These are phyloP conservation scores for Flammula alnicola DNA, from an alignment of 1,284 basidiomycete species.

Conservation along the genomic window DNA sequence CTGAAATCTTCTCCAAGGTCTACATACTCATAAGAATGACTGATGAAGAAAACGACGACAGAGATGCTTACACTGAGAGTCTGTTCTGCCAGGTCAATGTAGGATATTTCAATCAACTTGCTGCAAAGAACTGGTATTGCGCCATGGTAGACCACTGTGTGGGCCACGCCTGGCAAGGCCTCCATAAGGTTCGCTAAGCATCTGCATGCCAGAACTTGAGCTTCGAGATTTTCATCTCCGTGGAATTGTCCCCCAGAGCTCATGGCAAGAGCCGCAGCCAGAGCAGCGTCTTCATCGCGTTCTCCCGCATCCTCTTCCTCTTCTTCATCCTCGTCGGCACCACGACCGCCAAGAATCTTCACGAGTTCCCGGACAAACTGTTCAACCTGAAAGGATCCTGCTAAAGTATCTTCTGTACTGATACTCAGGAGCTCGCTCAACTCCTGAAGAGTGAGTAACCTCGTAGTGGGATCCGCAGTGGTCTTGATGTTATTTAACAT, in stretches of 20 bases:
- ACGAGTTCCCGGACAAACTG: conserved; percentile 93
- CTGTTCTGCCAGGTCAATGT: conserved; percentile 96
- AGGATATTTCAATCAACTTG: conserved; percentile 94
- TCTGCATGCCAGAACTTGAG: conserved; percentile 90
- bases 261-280: conserved; percentile 83
- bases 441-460: conserved; percentile 91
- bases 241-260: conserved; percentile 68
- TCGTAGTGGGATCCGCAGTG: conserved; percentile 78
- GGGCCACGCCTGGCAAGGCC: conserved; percentile 90
- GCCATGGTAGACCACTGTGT: conserved; percentile 93
- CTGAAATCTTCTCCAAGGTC: conserved; percentile 97
- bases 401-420: conserved; percentile 96
- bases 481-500: conserved; percentile 90
- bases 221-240: conserved; percentile 87
- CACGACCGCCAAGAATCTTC: conserved; percentile 87
- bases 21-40: conserved; percentile 36
- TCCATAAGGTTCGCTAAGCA: conserved; percentile 97
- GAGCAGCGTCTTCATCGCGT: conserved; percentile 81
- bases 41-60: conserved; percentile 23
- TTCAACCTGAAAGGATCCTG: conserved; percentile 93
- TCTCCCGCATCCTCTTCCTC: conserved; percentile 66
- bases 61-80: conserved; percentile 83
- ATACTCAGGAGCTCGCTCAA: conserved; percentile 94
- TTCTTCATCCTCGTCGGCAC: conserved; percentile 73
- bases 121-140: conserved; percentile 94